Conservation (phyloP, 768 basidiomycete genomes). For the Trametes cinnabarina region DNA sequence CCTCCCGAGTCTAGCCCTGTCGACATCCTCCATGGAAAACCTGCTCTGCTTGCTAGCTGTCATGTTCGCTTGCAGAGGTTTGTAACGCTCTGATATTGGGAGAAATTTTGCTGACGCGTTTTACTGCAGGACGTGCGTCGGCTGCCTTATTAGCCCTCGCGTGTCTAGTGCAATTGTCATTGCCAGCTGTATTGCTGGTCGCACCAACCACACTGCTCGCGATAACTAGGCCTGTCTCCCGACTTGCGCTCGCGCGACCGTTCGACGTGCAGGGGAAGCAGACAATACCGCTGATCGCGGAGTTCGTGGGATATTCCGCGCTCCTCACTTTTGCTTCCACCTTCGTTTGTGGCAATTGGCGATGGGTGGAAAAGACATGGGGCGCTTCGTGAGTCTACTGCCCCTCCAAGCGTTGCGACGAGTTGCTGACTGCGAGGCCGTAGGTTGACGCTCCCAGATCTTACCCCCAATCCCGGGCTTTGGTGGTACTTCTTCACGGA, state of each 20-base stretch:
- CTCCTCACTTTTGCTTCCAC: slow-evolving; percentile 51
- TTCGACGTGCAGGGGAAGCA: slow-evolving; percentile 22
- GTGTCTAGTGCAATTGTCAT: slow-evolving; percentile 65
- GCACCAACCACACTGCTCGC: slow-evolving; percentile 68
- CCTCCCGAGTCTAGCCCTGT: slow-evolving; percentile 74
- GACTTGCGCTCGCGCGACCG: slow-evolving; percentile 57
- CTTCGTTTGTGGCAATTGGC: slow-evolving; percentile 56
- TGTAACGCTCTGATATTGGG: slow-evolving; percentile 6
- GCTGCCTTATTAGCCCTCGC: slow-evolving; percentile 66
- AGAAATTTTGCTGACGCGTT: background rate
- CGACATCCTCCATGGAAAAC: slow-evolving; percentile 84
- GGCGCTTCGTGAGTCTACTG: slow-evolving; percentile 64
- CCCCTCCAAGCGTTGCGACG: background rate
- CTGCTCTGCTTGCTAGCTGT: slow-evolving; percentile 62
- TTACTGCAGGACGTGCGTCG: slow-evolving; percentile 51
- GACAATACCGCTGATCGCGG: slow-evolving; percentile 38
- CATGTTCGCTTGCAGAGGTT: slow-evolving; percentile 70
- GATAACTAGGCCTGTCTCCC: slow-evolving; percentile 58
- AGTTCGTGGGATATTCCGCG: slow-evolving; percentile 52
- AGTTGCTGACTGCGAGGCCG: background rate
- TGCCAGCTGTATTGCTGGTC: slow-evolving; percentile 68
- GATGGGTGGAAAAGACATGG: slow-evolving; percentile 81
- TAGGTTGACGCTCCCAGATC: slow-evolving; percentile 80
- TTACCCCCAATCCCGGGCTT: slow-evolving; percentile 91
- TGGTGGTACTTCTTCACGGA: slow-evolving; percentile 99